Evolutionary conservation across 2,329 filamentous ascomycete genomes (phyloP), one percentile per base, ranked within the genome.

Genomic region (Delphinella strobiligena): DNA sequence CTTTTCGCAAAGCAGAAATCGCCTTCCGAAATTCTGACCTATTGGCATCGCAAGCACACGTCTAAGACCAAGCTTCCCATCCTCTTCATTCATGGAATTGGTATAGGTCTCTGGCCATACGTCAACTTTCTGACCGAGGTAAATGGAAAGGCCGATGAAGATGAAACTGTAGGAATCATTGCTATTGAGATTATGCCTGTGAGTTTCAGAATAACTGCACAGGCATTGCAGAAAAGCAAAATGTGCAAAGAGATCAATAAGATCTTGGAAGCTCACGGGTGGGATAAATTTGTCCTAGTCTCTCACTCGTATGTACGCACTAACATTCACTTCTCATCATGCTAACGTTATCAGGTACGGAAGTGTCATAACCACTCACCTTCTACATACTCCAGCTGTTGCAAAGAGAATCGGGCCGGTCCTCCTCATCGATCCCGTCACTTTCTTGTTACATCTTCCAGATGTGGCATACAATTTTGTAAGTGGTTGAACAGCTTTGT

Each of bases 381-480:
- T 82, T 37, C 61, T 84, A 10, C 67, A 67, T 18, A 63, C 67
- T 17, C 55, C 65, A 1, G 49, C 46, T 1, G 54, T 78, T 1
- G 60, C 60, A 8, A 33, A 49, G 3, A 64, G 60, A 14, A 68
- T 78, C 31, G 65, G 66, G 1, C 61, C 69, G 1, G 59, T 67
- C 27, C 54, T 71, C 2, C 67, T 75, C 11, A 65, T 81, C 12
- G 65, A 84, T 51, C 80, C 80, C 0, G 75, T 84, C 8, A 74
- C 71, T 17, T 68, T 84, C 39, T 59, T 82, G 40, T 64, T 85
- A 24, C 80, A 85, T 53, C 66, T 80, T 27, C 80, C 80, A 1
- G 68, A 80, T 45, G 76, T 84, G 22, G 77, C 79, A 9, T 83
- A 76, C 63, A 85, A 84, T 58, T 84, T 85, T 53, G 78, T 39